A percentile compares a stretch with the other conserved stretches of the same genome.
These are phyloP conservation scores for Gamarada debralockiae DNA, from an alignment of 495 filamentous ascomycete genomes.

Conservation along the genomic window DNA sequence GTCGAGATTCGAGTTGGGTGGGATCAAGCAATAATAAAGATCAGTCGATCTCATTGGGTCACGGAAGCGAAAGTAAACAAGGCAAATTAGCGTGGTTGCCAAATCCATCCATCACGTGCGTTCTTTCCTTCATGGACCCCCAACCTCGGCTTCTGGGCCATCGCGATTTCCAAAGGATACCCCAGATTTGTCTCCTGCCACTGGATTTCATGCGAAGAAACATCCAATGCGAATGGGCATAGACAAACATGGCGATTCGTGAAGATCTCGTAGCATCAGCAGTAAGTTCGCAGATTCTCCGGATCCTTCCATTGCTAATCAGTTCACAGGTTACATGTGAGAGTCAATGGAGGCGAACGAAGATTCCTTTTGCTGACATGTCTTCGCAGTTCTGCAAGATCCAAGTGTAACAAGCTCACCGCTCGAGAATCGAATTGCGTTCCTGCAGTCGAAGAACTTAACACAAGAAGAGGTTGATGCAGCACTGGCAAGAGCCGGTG, in stretches of 20 bases:
- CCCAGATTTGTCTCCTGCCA: too few species aligned
- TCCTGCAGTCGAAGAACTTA: conserved; percentile 94
- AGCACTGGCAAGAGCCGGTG: conserved; percentile 70
- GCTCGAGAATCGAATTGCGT: conserved; percentile 88
- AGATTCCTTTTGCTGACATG: conserved; percentile 16
- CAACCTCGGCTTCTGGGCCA: too few species aligned
- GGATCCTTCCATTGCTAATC: conserved; percentile 28
- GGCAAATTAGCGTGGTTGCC: too few species aligned
- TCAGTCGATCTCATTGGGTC: too few species aligned
- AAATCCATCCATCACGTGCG: too few species aligned
- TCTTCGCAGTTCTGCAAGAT: conserved; percentile 76
- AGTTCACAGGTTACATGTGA: conserved; percentile 50
- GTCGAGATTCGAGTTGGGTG: too few species aligned
- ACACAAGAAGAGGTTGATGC: conserved; percentile 91
- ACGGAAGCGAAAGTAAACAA: too few species aligned
- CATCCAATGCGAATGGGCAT: too few species aligned
- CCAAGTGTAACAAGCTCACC: conserved; percentile 85
- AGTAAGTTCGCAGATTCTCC: conserved; percentile 42
- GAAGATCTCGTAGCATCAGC: conserved; percentile 85
- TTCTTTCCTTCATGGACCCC: too few species aligned
- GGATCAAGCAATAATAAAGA: too few species aligned
- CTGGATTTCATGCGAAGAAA: not conserved
- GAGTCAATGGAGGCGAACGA: conserved; percentile 20
- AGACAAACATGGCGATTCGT: conserved; percentile 63
- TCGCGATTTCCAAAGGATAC: too few species aligned